Evolutionary conservation across 2,329 filamentous ascomycete species (phyloP), one percentile per base, ranked within the genome.

Genomic region (Cladophialophora bantiana): DNA sequence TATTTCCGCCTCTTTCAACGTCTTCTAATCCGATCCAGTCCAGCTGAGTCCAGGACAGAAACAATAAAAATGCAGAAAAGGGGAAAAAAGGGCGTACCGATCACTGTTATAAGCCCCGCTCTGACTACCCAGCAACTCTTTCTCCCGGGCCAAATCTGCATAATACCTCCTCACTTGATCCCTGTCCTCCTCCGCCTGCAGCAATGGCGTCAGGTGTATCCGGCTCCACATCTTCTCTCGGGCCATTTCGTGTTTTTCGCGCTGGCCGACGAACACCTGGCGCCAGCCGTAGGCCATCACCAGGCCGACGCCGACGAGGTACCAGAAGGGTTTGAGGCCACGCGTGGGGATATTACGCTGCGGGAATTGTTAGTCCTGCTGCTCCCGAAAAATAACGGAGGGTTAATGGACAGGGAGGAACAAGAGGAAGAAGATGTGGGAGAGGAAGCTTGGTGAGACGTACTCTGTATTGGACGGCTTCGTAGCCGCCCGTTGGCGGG

Each of bases 221-320:
- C 95, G 90, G 69, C 92, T 88, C 95, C 95, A 99, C 88, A 97
- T 95, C 85, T 98, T 99, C 78, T 99, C 95, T 75, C 95, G 92
- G 70, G 89, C 92, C 73, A 97, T 89, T 82, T 99, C 95, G 77
- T 94, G 94, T 79, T 93, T 90, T 82, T 99, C 95, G 74, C 93
- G 87, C 73, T 94, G 90, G 65, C 93, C 94, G 78, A 90, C 83
- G 72, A 92, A 90, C 68, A 93, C 82, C 81, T 90, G 91, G 82
- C 92, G 98, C 86, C 95, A 97, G 69, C 95, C 95, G 80, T 91
- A 98, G 72, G 87, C 86, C 90, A 96, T 94, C 73, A 97, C 82
- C 62, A 85, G 85, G 73, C 88, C 91, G 79, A 93, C 88, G 70
- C 88, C 92, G 74, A 92, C 77, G 72, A 98, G 85, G 78, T 97